Base-by-base conservation (phyloP, 441 rosid genomes). In the Populus trichocarpa region DNA sequence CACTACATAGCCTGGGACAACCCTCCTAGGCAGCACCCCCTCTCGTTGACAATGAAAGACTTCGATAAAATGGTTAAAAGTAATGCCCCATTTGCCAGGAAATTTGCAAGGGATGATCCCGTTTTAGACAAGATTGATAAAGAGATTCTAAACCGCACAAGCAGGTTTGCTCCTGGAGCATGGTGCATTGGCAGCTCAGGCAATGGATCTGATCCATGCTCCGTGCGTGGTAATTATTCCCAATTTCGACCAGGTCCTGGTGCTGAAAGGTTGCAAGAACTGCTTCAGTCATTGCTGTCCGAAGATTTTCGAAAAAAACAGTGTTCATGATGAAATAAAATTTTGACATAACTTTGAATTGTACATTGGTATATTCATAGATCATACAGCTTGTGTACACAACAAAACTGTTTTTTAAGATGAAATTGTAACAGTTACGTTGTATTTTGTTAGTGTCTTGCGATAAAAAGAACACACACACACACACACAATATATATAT, bases 1-100 rank as follows among this genome's bases (percentile, higher is more conserved):
- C 99, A 95, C 86, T 95, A 87, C 88, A 95, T 95, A 80, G 95
- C 98, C 23, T 95, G 99, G 99, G 98, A 95, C 84, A 91, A 20
- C 77, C 99, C 99, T 77, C 99, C 99, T 3, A 92, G 91, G 88
- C 99, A 95, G 86, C 99, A 95, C 72, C 96, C 99, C 0, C 80
- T 84, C 38, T 86, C 89, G 23, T 83, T 95, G 79, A 81, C 97
- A 8, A 42, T 79, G 73, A 90, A 93, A 79, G 97, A 93, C 81
- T 93, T 89, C 12, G 91, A 89, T 71, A 89, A 87, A 74, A 93
- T 95, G 97, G 89, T 95, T 26, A 80, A 86, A 69, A 95, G 97
- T 81, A 90, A 90, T 28, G 94, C 97, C 9, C 93, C 97, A 8
- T 94, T 94, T 83, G 97, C 98, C 5, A 88, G 98, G 42, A 94